Percentiles rank a stretch among this genome's conserved stretches.
Evolutionary conservation across 768 basidiomycete species (phyloP).

Genomic region (Tubosaeta sp.): DNA sequence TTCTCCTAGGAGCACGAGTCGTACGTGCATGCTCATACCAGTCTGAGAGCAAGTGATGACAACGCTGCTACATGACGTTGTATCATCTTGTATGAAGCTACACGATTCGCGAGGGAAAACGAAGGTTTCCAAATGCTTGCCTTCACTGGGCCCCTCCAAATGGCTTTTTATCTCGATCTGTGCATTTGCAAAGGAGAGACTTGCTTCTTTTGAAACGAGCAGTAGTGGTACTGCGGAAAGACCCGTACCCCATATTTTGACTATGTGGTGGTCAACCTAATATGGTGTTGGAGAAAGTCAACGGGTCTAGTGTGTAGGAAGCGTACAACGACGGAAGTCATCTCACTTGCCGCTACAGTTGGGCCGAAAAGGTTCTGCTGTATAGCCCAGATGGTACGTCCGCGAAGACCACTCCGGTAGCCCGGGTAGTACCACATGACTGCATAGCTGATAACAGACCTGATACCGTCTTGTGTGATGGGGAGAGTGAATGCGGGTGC

Average conservation of each 20-base stretch:
- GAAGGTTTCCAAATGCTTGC: slow-evolving; percentile 26
- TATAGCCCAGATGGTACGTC: slow-evolving; percentile 61
- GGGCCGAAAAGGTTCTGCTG: slow-evolving; percentile 44
- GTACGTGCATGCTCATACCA: slow-evolving; percentile 17
- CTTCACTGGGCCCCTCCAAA: slow-evolving; percentile 26
- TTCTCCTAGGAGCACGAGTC: slow-evolving; percentile 18
- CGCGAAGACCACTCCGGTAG: slow-evolving; percentile 34
- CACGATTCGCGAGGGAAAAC: slow-evolving; percentile 28
- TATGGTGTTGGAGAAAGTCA: slow-evolving; percentile 8
- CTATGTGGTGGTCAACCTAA: slow-evolving; percentile 43
- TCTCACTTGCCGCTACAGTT: slow-evolving; percentile 32
- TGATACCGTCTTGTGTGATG: slow-evolving; percentile 30
- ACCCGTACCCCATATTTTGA: slow-evolving; percentile 34
- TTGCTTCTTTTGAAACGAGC: slow-evolving; percentile 32
- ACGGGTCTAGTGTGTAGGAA: slow-evolving; percentile 1
- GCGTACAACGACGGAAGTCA: slow-evolving; percentile 44
- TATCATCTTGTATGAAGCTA: slow-evolving; percentile 23
- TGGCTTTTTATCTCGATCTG: slow-evolving; percentile 26
- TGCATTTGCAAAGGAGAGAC: slow-evolving; percentile 29
- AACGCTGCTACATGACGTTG: slow-evolving; percentile 1
- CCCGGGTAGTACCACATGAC: slow-evolving; percentile 48
- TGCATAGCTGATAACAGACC: slow-evolving; percentile 50
- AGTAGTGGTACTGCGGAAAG: slow-evolving; percentile 26
- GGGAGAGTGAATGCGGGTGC: slow-evolving; percentile 51
- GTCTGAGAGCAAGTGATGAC: slow-evolving; percentile 23